Evolutionary conservation across 331 rosid species (phyloP), one percentile per base, ranked within the genome.

Genomic region (Quercus phellos): DNA sequence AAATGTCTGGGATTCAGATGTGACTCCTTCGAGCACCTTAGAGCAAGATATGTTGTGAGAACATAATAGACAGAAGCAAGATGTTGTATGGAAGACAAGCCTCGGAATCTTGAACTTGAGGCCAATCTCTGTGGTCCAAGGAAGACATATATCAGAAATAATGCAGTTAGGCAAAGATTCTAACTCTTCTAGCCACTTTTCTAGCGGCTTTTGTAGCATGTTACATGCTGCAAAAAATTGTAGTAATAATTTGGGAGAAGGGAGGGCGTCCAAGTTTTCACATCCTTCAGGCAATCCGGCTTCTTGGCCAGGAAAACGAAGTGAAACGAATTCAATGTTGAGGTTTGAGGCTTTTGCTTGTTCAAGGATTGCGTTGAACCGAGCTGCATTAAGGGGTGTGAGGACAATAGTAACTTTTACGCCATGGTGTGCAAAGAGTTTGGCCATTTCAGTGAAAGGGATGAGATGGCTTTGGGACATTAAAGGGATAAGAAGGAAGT

Each of bases 401-500:
- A 81, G 81, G 66, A 87, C 70, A 12, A 87, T 43, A 24, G 89
- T 81, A 16, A 82, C 89, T 0, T n/a, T 54, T 13, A 72, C 50
- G 8, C 84, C 84, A n/a, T 74, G 82, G 24, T 73, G 79, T 7
- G 85, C 89, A 4, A 85, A 70, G 32, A 82, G 74, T 68, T 70
- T 85, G 38, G 85, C 90, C 80, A 84, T 84, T 81, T 89, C 87
- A 18, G 74, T 74, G 85, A 86, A 81, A 17, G 90, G 87, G 76
- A 86, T 79, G 63, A 79, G 84, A 64, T 86, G 89, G 78, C 89
- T 85, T 4, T 87, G 86, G 35, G 88, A 80, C 82, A 89, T 67
- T 18, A 84, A 58, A 0, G 90, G 90, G 0, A 82, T 66, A 6
- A 86, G 42, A 29, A 88, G 81, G 70, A 85, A 83, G 72, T 88